Evolutionary conservation across 1,284 basidiomycete genomes (phyloP), one percentile per base, ranked within the genome.

Genomic region (Neolentinus lepideus): DNA sequence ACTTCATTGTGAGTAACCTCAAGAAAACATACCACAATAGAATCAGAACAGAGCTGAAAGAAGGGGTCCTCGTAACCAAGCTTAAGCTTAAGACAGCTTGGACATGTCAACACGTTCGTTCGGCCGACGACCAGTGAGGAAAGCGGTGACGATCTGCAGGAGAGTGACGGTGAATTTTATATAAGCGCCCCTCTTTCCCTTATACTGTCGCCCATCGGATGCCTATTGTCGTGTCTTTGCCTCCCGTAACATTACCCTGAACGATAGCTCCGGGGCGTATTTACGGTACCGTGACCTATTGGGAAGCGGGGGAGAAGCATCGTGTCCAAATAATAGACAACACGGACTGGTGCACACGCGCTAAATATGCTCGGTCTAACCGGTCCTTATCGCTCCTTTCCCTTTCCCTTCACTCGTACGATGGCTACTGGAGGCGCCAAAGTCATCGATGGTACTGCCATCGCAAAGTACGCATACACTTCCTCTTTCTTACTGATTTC

Each of bases 371-470:
- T 43, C 16, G 38, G 16, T 6, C 38, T 43, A 16, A 43, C 8
- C 12, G 38, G 3, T 4, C 38, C 8, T 26, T 47, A 50, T 55
- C 56, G 33, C 29, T 4, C 52, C 55, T 22, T 35, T 43, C 51
- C 51, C 26, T 47, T 54, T 47, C 22, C 51, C 58, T 25, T 36
- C 51, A 65, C 68, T 64, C 74, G 73, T 62, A 70, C 73, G 59
- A 88, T 88, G 85, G 71, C 81, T 43, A 66, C 71, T 35, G 61
- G 62, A 14, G 62, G 60, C 48, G 77, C 80, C 26, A 76, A 80
- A 64, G 69, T 89, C 65, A 94, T 99, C 68, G 93, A 98, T 66
- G 96, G 96, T 27, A 93, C 82, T 54, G 84, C 83, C 48, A 76
- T 96, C 60, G 93, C 96, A 64, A 92, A 92, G 94, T 95, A 66